Evolutionary conservation across 2,329 filamentous ascomycete species (phyloP).

Genomic region (Microascus cirrosus): DNA sequence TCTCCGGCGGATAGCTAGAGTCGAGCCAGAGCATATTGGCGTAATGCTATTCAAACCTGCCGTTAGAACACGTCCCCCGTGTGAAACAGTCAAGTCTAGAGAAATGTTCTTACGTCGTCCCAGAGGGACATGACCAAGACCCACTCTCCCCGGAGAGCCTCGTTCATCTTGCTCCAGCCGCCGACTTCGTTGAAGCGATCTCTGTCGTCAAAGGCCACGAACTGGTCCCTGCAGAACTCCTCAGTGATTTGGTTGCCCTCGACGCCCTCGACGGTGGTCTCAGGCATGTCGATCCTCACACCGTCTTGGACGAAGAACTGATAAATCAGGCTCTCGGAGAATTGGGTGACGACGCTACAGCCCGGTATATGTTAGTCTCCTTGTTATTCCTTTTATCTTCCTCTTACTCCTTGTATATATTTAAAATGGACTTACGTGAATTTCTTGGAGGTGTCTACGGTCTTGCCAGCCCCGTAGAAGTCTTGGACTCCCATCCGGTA

Average conservation of each 20-base stretch:
- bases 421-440: constrained; percentile 26
- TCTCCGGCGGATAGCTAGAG: constrained; percentile 42
- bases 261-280: constrained; percentile 18
- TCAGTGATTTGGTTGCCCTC: constrained; percentile 44
- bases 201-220: constrained; percentile 40
- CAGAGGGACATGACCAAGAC: constrained; percentile 52
- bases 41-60: constrained; percentile 25
- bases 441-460: constrained; percentile 43
- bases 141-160: constrained; percentile 45
- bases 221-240: constrained; percentile 44
- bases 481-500: constrained; percentile 49
- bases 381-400: too few relatives aligned
- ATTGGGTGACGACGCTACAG: constrained; percentile 4
- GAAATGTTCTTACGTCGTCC: constrained; percentile 22
- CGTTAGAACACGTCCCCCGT: neutral
- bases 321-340: constrained; percentile 1
- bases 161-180: constrained; percentile 42
- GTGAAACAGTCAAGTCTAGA: neutral
- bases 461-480: constrained; percentile 49
- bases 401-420: too few relatives aligned
- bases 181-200: constrained; percentile 40
- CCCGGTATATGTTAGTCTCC: neutral
- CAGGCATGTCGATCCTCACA: constrained; percentile 35
- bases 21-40: constrained; percentile 68
- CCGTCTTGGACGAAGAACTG: constrained; percentile 48